Conservation (phyloP, 2,329 filamentous ascomycete species). For the Raffaelea ambrosiae region DNA sequence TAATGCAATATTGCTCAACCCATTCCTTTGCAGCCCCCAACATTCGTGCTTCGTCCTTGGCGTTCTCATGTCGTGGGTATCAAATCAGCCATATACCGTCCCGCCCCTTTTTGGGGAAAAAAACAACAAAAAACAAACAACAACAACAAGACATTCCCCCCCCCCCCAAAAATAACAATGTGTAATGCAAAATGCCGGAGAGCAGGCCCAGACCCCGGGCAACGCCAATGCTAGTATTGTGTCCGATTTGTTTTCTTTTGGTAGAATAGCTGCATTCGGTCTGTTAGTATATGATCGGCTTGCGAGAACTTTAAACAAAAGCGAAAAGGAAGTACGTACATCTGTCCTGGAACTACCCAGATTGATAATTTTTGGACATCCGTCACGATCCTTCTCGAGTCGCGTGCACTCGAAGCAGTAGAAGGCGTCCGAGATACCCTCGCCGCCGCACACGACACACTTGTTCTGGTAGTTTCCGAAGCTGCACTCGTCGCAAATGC, state of each 20-base stretch:
- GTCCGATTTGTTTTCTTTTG: conserved; percentile 59
- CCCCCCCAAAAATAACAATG: no score
- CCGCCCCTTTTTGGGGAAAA: no score
- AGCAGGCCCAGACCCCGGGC: conserved; percentile 40
- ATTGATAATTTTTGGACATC: conserved; percentile 99
- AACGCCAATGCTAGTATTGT: conserved; percentile 41
- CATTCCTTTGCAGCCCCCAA: no score
- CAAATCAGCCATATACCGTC: no score
- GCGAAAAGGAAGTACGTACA: conserved; percentile 43
- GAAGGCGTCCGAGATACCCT: conserved; percentile 92
- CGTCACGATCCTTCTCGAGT: conserved; percentile 92
- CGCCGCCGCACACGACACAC: conserved; percentile 95
- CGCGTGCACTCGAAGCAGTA: conserved; percentile 99
- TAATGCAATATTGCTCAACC: no score
- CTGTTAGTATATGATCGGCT: not conserved
- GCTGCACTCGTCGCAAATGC: conserved; percentile 98
- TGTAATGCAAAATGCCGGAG: no score
- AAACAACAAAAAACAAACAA: no score
- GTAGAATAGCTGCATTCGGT: conserved; percentile 49
- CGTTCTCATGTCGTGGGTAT: no score
- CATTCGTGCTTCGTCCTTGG: no score
- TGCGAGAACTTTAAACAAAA: not conserved
- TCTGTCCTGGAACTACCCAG: conserved; percentile 92
- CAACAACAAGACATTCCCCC: no score
- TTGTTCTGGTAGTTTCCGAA: conserved; percentile 99